A percentile compares a stretch with the other conserved stretches of the same genome.
Evolutionary conservation across 805 yeast genomes (phyloP).

Genomic region (Yamadazyma kitorensis): DNA sequence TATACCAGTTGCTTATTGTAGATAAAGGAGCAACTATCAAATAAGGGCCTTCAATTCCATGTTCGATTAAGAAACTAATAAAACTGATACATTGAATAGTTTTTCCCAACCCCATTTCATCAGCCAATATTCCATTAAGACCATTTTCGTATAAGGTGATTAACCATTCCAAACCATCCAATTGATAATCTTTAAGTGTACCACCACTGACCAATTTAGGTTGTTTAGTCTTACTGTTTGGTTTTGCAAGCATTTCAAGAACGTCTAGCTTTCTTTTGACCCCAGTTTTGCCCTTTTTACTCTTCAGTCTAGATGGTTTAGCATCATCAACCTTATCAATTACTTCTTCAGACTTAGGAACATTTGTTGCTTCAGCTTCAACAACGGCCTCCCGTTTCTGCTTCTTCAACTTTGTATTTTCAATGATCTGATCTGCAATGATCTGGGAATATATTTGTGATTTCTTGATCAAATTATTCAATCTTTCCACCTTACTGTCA

Average conservation of each 20-base stretch:
- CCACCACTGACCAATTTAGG: slow-evolving; percentile 45
- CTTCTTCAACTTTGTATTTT: slow-evolving; percentile 24
- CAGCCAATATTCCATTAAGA: slow-evolving; percentile 90
- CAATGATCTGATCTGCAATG: slow-evolving; percentile 73
- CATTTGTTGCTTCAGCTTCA: not conserved
- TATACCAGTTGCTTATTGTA: slow-evolving; percentile 81
- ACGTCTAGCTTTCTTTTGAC: slow-evolving; percentile 8
- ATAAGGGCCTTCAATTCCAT: slow-evolving; percentile 77
- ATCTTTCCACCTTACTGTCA: slow-evolving; percentile 60
- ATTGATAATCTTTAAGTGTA: slow-evolving; percentile 74
- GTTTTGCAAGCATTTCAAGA: slow-evolving; percentile 6
- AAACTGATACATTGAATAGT: slow-evolving; percentile 86
- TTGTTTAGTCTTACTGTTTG: slow-evolving; percentile 16
- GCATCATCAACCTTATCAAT: too few relatives aligned
- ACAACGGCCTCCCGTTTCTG: slow-evolving; percentile 10
- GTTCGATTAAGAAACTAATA: slow-evolving; percentile 70
- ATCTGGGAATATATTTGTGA: slow-evolving; percentile 86
- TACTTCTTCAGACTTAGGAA: not conserved
- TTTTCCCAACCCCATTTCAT: slow-evolving; percentile 97
- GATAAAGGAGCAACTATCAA: slow-evolving; percentile 79
- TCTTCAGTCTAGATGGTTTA: slow-evolving; percentile 10
- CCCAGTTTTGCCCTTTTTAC: slow-evolving; percentile 11
- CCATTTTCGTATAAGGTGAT: slow-evolving; percentile 89
- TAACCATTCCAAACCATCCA: slow-evolving; percentile 90
- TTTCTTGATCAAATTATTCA: slow-evolving; percentile 76